Conservation (phyloP, 2,329 filamentous ascomycete species). For the Claviceps sp. region DNA sequence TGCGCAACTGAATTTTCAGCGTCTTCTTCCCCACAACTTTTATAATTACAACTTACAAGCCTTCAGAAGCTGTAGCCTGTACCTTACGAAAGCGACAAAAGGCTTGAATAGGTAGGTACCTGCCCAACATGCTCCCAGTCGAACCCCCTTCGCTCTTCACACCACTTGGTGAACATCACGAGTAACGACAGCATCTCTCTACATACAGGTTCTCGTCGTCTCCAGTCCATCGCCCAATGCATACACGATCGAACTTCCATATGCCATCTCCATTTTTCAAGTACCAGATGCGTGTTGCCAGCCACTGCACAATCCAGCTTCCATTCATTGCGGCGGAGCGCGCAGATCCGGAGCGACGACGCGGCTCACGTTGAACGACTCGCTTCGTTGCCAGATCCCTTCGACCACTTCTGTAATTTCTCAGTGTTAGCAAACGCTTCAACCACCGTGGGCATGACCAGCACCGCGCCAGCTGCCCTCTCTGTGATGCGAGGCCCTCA, state of each 20-base stretch:
- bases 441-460: constrained; percentile 27
- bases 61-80: too few relatives aligned
- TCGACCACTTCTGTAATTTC: neutral
- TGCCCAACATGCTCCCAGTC: too few relatives aligned
- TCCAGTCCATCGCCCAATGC: constrained; percentile 33
- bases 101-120: too few relatives aligned
- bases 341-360: constrained; percentile 46
- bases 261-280: constrained; percentile 35
- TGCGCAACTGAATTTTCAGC: too few relatives aligned
- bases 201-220: constrained; percentile 3
- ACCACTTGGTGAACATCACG: constrained; percentile 6
- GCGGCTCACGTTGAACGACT: constrained; percentile 32
- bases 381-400: constrained; percentile 1
- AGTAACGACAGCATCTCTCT: constrained; percentile 1
- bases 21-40: too few relatives aligned
- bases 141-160: constrained; percentile 1
- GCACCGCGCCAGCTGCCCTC: constrained; percentile 33
- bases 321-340: constrained; percentile 38
- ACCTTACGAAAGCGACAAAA: too few relatives aligned
- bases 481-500: constrained; percentile 45
- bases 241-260: constrained; percentile 35
- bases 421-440: neutral
- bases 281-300: constrained; percentile 44
- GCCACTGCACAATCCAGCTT: constrained; percentile 34
- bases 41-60: too few relatives aligned